Evolutionary conservation across 495 filamentous ascomycete species (phyloP), one percentile per base, ranked within the genome.

Genomic region (Daldinia childiae): DNA sequence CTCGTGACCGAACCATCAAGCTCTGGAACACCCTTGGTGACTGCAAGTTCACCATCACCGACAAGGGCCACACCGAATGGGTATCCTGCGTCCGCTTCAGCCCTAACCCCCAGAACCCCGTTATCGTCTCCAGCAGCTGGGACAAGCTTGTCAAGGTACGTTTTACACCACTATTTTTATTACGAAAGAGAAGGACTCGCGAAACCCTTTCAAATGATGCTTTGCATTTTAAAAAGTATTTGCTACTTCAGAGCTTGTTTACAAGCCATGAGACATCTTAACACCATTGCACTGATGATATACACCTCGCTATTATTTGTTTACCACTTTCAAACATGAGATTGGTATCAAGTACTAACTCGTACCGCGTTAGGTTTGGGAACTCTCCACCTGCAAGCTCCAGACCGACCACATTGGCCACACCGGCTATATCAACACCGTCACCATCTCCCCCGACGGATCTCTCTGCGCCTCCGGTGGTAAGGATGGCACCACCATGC

Each of bases 1-100:
- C 95, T 51, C 93, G 95, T 79, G 95, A 99, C 86, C 90, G 94
- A 79, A 92, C 91, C 78, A 99, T 99, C 90, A 99, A 98, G 92
- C 90, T 99, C 74, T 99, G 95, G 95, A 99, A 99, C 88, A 99
- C 95, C 77, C 93, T 99, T 60, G 95, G 95, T 82, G 95, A 99
- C 89, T 99, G 95, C 93, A 99, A 99, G 89, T 99, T 89, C 90
- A 99, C 95, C 88, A 98, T 99, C 89, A 95, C 92, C 85, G 95
- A 99, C 79, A 98, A 99, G 90, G 95, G 96, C 78, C 95, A 99
- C 87, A 92, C 93, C 82, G 95, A 99, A 85, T 99, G 95, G 95
- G 96, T 98, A 68, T 97, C 94, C 67, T 98, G 96, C 87, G 95
- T 99, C 68, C 91, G 95, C 80, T 99, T 99, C 92, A 94, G 91